Percentiles rank a stretch among this genome's conserved stretches.
These are phyloP conservation scores for Fusarium sp. DNA, from an alignment of 2,329 filamentous ascomycete species.

Conservation along the genomic window DNA sequence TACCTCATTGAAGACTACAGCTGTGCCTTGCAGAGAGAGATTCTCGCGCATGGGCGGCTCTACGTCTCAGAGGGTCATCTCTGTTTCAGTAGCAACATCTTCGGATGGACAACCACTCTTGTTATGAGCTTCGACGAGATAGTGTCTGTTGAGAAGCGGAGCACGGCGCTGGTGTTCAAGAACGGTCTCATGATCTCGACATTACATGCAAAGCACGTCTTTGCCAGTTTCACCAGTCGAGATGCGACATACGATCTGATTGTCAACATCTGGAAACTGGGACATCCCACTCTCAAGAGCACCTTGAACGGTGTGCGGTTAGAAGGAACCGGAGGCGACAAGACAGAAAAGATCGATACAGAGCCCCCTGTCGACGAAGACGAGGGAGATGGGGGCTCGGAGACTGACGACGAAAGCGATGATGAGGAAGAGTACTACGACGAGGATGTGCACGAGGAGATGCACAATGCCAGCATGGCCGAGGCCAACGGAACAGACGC, in stretches of 20 bases:
- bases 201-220: constrained; percentile 92
- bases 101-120: constrained; percentile 96
- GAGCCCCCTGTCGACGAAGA: constrained; percentile 49
- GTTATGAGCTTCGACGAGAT: constrained; percentile 99
- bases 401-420: constrained; percentile 71
- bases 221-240: constrained; percentile 92
- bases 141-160: constrained; percentile 96
- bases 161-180: constrained; percentile 93
- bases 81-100: constrained; percentile 98
- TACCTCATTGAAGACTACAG: constrained; percentile 99
- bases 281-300: constrained; percentile 90
- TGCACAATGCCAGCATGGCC: constrained; percentile 75
- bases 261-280: constrained; percentile 98
- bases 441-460: constrained; percentile 81
- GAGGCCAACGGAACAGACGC: constrained; percentile 57
- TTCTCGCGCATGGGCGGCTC: constrained; percentile 89
- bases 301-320: constrained; percentile 89
- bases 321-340: constrained; percentile 85
- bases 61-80: constrained; percentile 98
- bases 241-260: constrained; percentile 98
- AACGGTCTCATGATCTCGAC: constrained; percentile 98
- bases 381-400: constrained; percentile 63
- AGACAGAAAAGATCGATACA: constrained; percentile 83
- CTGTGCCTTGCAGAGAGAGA: constrained; percentile 94
- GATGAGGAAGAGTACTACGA: constrained; percentile 71